A percentile compares a stretch with the other conserved stretches of the same genome.
These are phyloP conservation scores for Zarea fungicola DNA, from an alignment of 2,329 filamentous ascomycete genomes.

Conservation along the genomic window DNA sequence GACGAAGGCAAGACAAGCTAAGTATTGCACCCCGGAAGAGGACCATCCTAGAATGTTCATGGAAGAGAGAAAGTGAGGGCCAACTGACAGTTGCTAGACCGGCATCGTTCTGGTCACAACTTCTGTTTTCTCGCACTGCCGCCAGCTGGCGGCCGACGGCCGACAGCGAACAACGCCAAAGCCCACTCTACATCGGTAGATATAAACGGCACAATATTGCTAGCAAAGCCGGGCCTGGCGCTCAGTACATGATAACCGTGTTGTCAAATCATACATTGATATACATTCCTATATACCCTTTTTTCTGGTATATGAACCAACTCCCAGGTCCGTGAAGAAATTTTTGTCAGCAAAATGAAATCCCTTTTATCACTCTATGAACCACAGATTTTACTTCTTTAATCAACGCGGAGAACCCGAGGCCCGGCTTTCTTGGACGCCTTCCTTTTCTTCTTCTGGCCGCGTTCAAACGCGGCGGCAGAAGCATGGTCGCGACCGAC, in stretches of 20 bases:
- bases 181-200: no score
- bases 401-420: constrained; percentile 67
- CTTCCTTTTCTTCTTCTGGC: constrained; percentile 84
- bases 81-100: constrained; percentile 2
- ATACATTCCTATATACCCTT: constrained; percentile 17
- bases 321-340: constrained; percentile 15
- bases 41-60: no score
- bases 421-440: constrained; percentile 65
- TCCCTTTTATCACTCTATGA: constrained; percentile 4
- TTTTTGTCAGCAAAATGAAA: constrained; percentile 8
- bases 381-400: constrained; percentile 24
- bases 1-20: no score
- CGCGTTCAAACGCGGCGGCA: constrained; percentile 65
- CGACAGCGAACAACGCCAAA: no score
- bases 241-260: no score
- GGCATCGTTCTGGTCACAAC: no score
- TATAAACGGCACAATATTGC: no score
- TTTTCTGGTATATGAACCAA: constrained; percentile 33
- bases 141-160: no score
- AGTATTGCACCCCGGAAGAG: no score
- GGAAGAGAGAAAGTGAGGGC: neutral
- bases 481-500: constrained; percentile 79
- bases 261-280: constrained; percentile 25
- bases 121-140: no score
- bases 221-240: no score